A percentile compares a stretch with the other conserved stretches of the same genome.
phyloP scores from a whole-genome alignment of 208 protist species.

The Perkinsela sp. region DNA sequence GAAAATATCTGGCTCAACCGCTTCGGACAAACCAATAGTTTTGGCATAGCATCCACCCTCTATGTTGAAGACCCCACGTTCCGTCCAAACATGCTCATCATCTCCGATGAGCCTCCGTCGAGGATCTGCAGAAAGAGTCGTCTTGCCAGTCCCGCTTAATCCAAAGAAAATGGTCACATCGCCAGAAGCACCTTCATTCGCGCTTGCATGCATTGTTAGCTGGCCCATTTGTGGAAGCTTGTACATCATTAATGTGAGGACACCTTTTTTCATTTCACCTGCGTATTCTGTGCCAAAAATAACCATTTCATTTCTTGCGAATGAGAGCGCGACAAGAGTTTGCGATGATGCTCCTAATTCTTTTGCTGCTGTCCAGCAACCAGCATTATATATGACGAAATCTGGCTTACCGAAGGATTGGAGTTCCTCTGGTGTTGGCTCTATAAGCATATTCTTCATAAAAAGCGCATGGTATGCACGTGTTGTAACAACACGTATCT shows the following conservation, averaged over 20 bases:
- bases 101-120: slow-evolving; percentile 53
- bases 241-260: slow-evolving; percentile 84
- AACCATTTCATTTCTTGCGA: slow-evolving; percentile 53
- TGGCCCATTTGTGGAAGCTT: slow-evolving; percentile 64
- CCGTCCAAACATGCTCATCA: slow-evolving; percentile 69
- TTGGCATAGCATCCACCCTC: slow-evolving; percentile 76
- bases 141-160: slow-evolving; percentile 68
- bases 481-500: slow-evolving; percentile 65
- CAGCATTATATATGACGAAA: slow-evolving; percentile 77
- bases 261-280: slow-evolving; percentile 92
- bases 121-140: slow-evolving; percentile 64
- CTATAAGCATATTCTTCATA: slow-evolving; percentile 82
- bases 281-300: slow-evolving; percentile 84
- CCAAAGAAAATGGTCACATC: slow-evolving; percentile 63
- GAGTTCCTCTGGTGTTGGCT: slow-evolving; percentile 59
- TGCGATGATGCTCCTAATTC: slow-evolving; percentile 40
- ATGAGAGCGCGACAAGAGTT: slow-evolving; percentile 45
- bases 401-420: slow-evolving; percentile 71
- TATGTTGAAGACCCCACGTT: slow-evolving; percentile 64
- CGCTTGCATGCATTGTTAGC: slow-evolving; percentile 68
- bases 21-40: slow-evolving; percentile 42
- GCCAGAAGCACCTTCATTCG: slow-evolving; percentile 47
- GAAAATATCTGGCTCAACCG: slow-evolving; percentile 71
- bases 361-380: slow-evolving; percentile 52
- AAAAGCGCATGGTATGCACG: slow-evolving; percentile 84